These are phyloP conservation scores for Chlorella variabilis DNA, from an alignment of 163 green algal genomes.

Conservation along the genomic window DNA sequence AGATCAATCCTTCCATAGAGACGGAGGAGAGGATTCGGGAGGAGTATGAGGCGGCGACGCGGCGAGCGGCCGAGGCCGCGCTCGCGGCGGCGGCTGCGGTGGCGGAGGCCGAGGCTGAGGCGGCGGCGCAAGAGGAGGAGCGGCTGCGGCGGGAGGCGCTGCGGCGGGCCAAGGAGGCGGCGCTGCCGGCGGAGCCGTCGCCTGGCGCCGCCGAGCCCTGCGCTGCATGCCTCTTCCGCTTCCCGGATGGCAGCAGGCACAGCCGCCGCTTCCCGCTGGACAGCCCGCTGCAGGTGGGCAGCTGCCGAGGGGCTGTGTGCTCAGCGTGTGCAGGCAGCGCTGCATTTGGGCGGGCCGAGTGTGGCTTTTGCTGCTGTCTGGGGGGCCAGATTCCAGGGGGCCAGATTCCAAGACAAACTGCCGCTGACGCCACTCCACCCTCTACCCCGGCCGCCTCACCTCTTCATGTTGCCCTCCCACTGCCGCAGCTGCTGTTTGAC, in stretches of 20 bases:
- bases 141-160: slow-evolving; percentile 4
- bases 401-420: no score
- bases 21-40: slow-evolving; percentile 54
- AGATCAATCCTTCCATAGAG: slow-evolving; percentile 60
- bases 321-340: no score
- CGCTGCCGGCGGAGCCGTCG: slow-evolving; percentile 52
- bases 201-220: neutral
- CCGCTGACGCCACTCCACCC: no score
- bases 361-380: slow-evolving; percentile 51
- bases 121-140: slow-evolving; percentile 47
- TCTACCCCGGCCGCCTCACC: no score
- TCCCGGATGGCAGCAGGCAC: slow-evolving; percentile 68
- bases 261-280: slow-evolving; percentile 43
- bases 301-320: neutral
- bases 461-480: neutral
- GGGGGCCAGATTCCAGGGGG: no score
- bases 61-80: slow-evolving; percentile 21
- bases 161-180: slow-evolving; percentile 41
- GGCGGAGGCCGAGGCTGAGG: slow-evolving; percentile 28
- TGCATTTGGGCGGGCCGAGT: no score
- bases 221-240: slow-evolving; percentile 60
- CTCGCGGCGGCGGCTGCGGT: slow-evolving; percentile 35
- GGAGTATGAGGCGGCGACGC: slow-evolving; percentile 42
- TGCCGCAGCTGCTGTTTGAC: slow-evolving; percentile 69
- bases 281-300: slow-evolving; percentile 33